Evolutionary conservation across 2,329 filamentous ascomycete species (phyloP), one percentile per base, ranked within the genome.

Genomic region (Sporothrix phasma): DNA sequence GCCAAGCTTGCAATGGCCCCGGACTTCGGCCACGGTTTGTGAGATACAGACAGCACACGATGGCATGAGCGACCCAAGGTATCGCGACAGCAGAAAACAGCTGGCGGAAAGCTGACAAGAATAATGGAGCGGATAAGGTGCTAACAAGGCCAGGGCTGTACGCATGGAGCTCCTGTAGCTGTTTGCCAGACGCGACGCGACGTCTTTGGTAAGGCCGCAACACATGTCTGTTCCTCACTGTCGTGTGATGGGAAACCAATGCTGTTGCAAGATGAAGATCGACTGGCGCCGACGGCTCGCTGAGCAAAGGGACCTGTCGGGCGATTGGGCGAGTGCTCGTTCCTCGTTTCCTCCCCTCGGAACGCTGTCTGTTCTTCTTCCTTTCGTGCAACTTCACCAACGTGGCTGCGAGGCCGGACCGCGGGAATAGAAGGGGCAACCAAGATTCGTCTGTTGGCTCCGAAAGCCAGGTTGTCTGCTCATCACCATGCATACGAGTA

Each of bases 131-230:
- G n/a, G n/a, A n/a, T n/a, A n/a, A n/a, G n/a, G n/a, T n/a, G n/a
- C n/a, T n/a, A n/a, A n/a, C 37, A 58, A 43, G 34, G 6, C 13
- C 54, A 15, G 29, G n/a, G 13, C 31, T 10, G 2, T 37, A 31
- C 19, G 41, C 41, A 60, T 46, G 22, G 58, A 24, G 29, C 31
- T 29, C 22, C 19, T 24, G 60, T 34, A 43, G 22, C 37, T 45
- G 59, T 46, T 39, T 24, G 29, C 46, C 37, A 15, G 43, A 34
- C 45, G 43, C 58, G 43, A 34, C 45, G 43, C 58, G 39, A 61
- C 26, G n/a, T 34, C 19, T 61, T 29, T 51, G 59, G 29, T 46
- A 61, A 61, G 59, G 59, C 59, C 51, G 59, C 59, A 61, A 61
- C 47, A 45, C 37, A 45, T 62, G 61, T 62, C 54, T 54, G 54